Evolutionary conservation across 1,284 basidiomycete genomes (phyloP).

Genomic region (Leccinum subspadiceum): DNA sequence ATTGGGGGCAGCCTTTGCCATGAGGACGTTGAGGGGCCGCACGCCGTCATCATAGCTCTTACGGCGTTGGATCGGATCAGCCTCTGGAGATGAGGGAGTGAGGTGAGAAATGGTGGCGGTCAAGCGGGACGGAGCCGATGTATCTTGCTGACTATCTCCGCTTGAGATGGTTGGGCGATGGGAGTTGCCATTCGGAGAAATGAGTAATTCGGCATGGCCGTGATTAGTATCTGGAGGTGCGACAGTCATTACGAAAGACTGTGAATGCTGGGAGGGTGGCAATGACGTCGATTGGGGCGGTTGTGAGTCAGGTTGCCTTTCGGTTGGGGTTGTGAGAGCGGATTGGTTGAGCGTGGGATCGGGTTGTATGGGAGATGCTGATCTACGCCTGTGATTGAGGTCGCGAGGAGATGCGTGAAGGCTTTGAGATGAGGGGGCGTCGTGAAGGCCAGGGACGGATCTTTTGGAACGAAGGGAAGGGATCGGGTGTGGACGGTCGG

Average conservation of each 20-base stretch:
- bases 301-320: slow-evolving; percentile 4
- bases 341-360: slow-evolving; percentile 1
- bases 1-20: slow-evolving; percentile 28
- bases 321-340: slow-evolving; percentile 15
- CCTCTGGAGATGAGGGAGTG: slow-evolving; percentile 17
- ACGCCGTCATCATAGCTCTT: slow-evolving; percentile 62
- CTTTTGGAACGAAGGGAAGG: slow-evolving; percentile 22
- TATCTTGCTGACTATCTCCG: neutral
- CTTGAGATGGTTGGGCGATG: slow-evolving; percentile 14
- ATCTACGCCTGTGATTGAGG: slow-evolving; percentile 9
- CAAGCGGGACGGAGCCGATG: slow-evolving; percentile 20
- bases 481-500: slow-evolving; percentile 11
- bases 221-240: slow-evolving; percentile 33
- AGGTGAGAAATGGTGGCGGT: slow-evolving; percentile 16
- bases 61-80: slow-evolving; percentile 37
- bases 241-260: slow-evolving; percentile 42
- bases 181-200: slow-evolving; percentile 5
- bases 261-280: slow-evolving; percentile 22
- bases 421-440: slow-evolving; percentile 27
- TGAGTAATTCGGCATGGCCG: neutral
- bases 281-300: slow-evolving; percentile 4
- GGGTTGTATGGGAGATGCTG: slow-evolving; percentile 16
- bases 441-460: slow-evolving; percentile 24
- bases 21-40: slow-evolving; percentile 48
- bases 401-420: slow-evolving; percentile 16